Percentiles rank a stretch among this genome's conserved stretches.
These are phyloP conservation scores for Ocimum tenuiflorum DNA, from an alignment of 257 asterid species.

Conservation along the genomic window DNA sequence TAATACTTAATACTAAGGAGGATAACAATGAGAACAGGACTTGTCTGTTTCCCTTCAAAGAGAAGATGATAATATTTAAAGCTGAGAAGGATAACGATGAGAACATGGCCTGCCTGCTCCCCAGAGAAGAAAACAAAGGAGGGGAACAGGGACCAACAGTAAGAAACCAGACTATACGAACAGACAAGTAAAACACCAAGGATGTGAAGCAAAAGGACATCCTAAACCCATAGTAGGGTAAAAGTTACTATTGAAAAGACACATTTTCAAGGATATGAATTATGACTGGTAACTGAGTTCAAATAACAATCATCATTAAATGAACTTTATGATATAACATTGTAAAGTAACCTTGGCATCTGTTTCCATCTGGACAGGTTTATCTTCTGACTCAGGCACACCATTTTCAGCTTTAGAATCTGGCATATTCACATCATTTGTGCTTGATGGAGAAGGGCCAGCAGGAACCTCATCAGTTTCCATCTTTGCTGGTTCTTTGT, in stretches of 20 bases:
- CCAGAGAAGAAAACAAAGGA: too few relatives aligned
- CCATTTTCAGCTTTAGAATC: slow-evolving; percentile 73
- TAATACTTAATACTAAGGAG: background rate
- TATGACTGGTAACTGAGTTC: too few relatives aligned
- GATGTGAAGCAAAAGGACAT: background rate
- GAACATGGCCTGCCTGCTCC: too few relatives aligned
- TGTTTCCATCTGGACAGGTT: slow-evolving; percentile 65
- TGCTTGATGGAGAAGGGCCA: slow-evolving; percentile 35
- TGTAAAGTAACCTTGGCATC: slow-evolving; percentile 60
- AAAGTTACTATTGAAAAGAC: slow-evolving; percentile 13
- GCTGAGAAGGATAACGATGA: too few relatives aligned
- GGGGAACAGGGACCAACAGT: background rate
- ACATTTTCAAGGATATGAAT: too few relatives aligned
- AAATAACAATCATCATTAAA: too few relatives aligned
- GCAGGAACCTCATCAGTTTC: slow-evolving; percentile 56
- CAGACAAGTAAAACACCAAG: too few relatives aligned
- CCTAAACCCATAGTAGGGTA: background rate
- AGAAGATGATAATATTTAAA: too few relatives aligned
- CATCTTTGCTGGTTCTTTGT: slow-evolving; percentile 61
- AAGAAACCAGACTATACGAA: too few relatives aligned
- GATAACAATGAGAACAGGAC: background rate
- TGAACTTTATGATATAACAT: background rate
- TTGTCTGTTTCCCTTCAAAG: too few relatives aligned
- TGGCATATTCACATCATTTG: slow-evolving; percentile 56
- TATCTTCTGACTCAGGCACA: slow-evolving; percentile 54